Conservation (phyloP, 2,329 filamentous ascomycete genomes). For the Huntiella bhutanensis region DNA sequence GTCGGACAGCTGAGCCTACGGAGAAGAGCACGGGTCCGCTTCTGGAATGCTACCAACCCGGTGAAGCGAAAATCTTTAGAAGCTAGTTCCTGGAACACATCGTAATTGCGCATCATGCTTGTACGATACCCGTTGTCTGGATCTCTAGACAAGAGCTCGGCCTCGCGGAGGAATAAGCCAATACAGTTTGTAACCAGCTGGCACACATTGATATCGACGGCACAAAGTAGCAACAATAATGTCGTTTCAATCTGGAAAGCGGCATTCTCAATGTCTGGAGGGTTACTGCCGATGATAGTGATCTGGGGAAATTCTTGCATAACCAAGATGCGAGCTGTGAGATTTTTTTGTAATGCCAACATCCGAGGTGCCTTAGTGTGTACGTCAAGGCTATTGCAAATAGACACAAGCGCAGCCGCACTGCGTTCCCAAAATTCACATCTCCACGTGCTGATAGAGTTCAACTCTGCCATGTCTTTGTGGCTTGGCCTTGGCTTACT, state of each 20-base stretch:
- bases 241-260: constrained; percentile 41
- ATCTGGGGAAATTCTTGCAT: constrained; percentile 19
- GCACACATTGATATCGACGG: constrained; percentile 44
- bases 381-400: constrained; percentile 8
- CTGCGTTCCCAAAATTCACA: constrained; percentile 30
- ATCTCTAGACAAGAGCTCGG: constrained; percentile 30
- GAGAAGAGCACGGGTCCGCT: constrained; percentile 40
- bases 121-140: constrained; percentile 19
- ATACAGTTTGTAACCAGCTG: constrained; percentile 45
- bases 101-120: constrained; percentile 37
- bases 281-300: constrained; percentile 32
- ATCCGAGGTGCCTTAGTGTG: constrained; percentile 8
- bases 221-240: constrained; percentile 44
- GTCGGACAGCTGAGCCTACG: constrained; percentile 43
- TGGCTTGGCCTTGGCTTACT: constrained; percentile 19
- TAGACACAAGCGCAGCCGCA: constrained; percentile 7
- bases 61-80: constrained; percentile 47
- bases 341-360: constrained; percentile 25
- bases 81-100: constrained; percentile 42
- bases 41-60: constrained; percentile 51
- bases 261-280: constrained; percentile 33
- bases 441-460: constrained; percentile 21
- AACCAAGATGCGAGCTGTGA: constrained; percentile 35
- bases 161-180: constrained; percentile 42
- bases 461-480: constrained; percentile 18